These are phyloP conservation scores for Porogramme epimiltina DNA, from an alignment of 1,284 basidiomycete genomes.

Conservation along the genomic window DNA sequence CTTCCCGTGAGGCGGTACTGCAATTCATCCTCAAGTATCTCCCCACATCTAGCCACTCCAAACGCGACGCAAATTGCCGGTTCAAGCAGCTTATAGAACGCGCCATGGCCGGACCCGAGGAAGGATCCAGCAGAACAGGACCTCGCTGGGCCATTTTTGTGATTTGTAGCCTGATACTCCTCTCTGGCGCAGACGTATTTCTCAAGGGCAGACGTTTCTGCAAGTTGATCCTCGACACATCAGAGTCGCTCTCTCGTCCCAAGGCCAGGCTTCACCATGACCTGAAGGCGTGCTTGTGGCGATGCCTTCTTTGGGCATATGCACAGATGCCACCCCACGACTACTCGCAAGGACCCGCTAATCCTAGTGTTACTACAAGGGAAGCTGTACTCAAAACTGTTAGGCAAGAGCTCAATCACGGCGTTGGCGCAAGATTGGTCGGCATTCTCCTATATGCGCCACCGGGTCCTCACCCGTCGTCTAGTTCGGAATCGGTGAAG, in stretches of 20 bases:
- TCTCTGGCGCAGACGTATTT: constrained; percentile 45
- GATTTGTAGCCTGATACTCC: constrained; percentile 48
- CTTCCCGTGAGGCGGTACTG: no score
- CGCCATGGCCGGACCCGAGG: constrained; percentile 26
- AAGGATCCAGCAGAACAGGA: constrained; percentile 22
- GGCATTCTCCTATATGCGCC: constrained; percentile 35
- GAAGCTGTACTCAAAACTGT: constrained; percentile 40
- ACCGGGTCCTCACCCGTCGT: background rate
- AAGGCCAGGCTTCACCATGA: constrained; percentile 34
- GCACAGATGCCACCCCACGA: constrained; percentile 27
- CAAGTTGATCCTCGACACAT: constrained; percentile 40
- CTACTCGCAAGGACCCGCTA: constrained; percentile 14
- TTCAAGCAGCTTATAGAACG: no score
- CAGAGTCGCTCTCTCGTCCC: constrained; percentile 35
- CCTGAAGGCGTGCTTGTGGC: constrained; percentile 51
- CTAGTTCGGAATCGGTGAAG: background rate
- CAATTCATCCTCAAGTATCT: no score
- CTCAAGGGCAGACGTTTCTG: constrained; percentile 43
- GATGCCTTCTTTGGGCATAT: constrained; percentile 57
- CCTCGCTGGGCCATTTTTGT: constrained; percentile 39
- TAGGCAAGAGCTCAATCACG: constrained; percentile 44
- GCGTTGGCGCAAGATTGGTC: constrained; percentile 42
- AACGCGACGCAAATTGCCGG: no score
- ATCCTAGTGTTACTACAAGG: constrained; percentile 11
- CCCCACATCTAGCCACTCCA: no score